Percentiles rank a stretch among this genome's conserved stretches.
Conservation (phyloP, 768 basidiomycete species). For the Hericium rajendrae region DNA sequence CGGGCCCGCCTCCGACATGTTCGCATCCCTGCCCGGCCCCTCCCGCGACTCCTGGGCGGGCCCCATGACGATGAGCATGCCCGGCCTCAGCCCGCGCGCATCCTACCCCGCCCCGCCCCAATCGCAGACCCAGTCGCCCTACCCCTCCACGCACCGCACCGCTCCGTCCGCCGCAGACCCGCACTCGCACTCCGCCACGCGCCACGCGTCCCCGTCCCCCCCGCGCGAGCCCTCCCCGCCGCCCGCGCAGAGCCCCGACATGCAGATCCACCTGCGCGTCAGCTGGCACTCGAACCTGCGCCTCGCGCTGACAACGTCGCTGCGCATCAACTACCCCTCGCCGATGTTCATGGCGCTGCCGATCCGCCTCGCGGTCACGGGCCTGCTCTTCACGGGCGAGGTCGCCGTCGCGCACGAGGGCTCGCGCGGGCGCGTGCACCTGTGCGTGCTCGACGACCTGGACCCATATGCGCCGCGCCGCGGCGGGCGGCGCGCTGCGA, state of each 20-base stretch:
- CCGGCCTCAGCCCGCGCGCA: not conserved
- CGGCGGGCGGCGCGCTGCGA: constrained; percentile 22
- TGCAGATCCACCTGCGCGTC: constrained; percentile 83
- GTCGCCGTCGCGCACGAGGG: constrained; percentile 90
- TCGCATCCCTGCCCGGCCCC: constrained; percentile 35
- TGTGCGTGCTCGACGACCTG: constrained; percentile 82
- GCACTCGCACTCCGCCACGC: constrained; percentile 22
- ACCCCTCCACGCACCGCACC: constrained; percentile 16
- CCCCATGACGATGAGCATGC: constrained; percentile 3
- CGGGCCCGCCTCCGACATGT: constrained; percentile 47
- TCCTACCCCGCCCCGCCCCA: constrained; percentile 16
- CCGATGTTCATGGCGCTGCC: constrained; percentile 95
- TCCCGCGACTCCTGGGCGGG: constrained; percentile 27
- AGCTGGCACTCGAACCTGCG: constrained; percentile 84
- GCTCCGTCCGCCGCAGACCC: constrained; percentile 29
- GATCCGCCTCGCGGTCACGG: constrained; percentile 86
- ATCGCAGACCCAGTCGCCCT: not conserved
- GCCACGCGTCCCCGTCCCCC: not conserved
- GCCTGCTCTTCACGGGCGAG: constrained; percentile 79
- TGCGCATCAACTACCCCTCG: constrained; percentile 95
- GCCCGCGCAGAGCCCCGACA: constrained; percentile 41
- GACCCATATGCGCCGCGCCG: constrained; percentile 74
- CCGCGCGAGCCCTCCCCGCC: constrained; percentile 4
- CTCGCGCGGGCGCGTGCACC: constrained; percentile 66
- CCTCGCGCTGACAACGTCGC: constrained; percentile 81